A percentile compares a stretch with the other conserved stretches of the same genome.
Conservation (phyloP, 192 early-diverging fungal species). For the Mortierella antarctica region DNA sequence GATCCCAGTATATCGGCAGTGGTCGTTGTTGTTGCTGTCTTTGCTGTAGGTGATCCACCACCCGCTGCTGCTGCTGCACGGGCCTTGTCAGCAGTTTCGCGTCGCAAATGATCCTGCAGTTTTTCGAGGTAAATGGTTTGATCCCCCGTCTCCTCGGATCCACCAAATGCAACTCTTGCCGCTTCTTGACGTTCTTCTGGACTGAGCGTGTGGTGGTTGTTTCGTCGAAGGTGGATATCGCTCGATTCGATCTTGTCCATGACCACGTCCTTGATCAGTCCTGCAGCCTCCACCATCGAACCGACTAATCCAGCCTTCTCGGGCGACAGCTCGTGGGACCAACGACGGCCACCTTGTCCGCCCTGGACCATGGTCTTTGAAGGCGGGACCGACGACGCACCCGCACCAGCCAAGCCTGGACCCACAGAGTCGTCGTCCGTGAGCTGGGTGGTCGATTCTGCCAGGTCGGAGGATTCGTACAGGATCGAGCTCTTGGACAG, state of each 20-base stretch:
- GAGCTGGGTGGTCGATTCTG: conserved; percentile 9
- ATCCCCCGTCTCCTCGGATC: conserved; percentile 40
- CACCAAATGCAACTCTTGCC: conserved; percentile 38
- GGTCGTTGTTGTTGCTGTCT: background rate
- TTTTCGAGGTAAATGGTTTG: conserved; percentile 36
- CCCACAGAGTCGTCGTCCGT: background rate
- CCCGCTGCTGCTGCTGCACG: background rate
- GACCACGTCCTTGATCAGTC: conserved; percentile 41
- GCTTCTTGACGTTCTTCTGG: conserved; percentile 27
- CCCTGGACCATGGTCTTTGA: conserved; percentile 36
- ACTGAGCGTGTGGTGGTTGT: background rate
- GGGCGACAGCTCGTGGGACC: conserved; percentile 50
- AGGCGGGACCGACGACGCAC: background rate
- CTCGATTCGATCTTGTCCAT: conserved; percentile 41
- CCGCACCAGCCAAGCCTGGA: background rate
- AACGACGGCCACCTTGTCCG: conserved; percentile 35
- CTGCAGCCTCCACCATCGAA: conserved; percentile 19
- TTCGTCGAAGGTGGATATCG: background rate
- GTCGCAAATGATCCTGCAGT: conserved; percentile 4
- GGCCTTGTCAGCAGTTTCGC: background rate
- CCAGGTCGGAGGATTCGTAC: conserved; percentile 33
- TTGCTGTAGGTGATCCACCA: background rate
- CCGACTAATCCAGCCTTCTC: conserved; percentile 46
- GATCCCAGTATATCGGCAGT: conserved; percentile 3
- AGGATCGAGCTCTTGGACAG: conserved; percentile 44